Evolutionary conservation across 305 asterid species (phyloP).

Genomic region (Salvia sclarea): DNA sequence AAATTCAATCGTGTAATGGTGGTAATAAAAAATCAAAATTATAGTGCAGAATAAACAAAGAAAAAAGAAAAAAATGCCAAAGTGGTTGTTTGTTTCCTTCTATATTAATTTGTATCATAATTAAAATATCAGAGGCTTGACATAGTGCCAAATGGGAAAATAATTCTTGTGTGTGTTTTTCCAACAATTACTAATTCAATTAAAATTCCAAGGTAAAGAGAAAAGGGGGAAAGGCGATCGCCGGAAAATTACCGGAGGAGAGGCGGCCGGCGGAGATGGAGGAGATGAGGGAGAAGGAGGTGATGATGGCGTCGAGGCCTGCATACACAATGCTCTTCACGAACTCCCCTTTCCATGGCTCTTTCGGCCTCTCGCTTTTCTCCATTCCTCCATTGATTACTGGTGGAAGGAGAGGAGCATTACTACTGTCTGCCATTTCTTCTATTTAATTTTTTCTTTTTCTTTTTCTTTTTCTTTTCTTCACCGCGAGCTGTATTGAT

Average conservation of each 20-base stretch:
- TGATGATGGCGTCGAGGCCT: slow-evolving; percentile 67
- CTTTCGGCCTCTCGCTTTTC: slow-evolving; percentile 51
- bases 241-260: slow-evolving; percentile 49
- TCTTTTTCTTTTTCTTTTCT: neutral
- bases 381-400: neutral
- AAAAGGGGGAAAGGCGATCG: too few species aligned
- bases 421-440: neutral
- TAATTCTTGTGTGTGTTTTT: too few species aligned
- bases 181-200: too few species aligned
- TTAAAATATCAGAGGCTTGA: too few species aligned
- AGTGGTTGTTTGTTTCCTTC: too few species aligned
- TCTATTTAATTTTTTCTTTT: neutral
- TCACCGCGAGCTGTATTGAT: neutral
- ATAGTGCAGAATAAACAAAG: too few species aligned
- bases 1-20: too few species aligned
- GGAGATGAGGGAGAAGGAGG: slow-evolving; percentile 71
- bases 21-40: too few species aligned
- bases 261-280: slow-evolving; percentile 80
- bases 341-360: slow-evolving; percentile 65
- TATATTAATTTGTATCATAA: too few species aligned
- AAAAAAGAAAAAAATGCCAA: too few species aligned
- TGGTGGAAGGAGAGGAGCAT: slow-evolving; percentile 28
- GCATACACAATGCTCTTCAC: slow-evolving; percentile 71
- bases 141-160: too few species aligned
- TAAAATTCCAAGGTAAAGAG: too few species aligned